Conservation (phyloP, 306 rosid genomes). For the Lablab purpureus region DNA sequence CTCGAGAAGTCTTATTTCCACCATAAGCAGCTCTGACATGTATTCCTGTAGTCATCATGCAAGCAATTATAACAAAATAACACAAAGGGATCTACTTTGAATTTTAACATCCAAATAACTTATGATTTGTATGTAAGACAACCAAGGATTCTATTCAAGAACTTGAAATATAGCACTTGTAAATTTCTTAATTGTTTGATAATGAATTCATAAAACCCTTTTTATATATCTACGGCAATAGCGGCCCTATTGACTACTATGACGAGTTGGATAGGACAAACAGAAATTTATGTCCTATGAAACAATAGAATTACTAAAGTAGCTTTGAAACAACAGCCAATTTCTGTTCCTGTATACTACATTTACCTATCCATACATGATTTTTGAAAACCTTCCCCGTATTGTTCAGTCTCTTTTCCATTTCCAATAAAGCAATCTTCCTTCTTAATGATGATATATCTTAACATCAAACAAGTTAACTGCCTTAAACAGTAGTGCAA, state of each 20-base stretch:
- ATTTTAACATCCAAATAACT: background rate
- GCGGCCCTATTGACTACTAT: no score
- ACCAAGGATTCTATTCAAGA: background rate
- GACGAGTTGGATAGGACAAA: background rate
- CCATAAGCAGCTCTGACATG: slow-evolving; percentile 45
- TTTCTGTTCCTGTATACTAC: background rate
- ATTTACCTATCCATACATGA: background rate
- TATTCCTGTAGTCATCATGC: slow-evolving; percentile 52
- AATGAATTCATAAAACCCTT: slow-evolving; percentile 10
- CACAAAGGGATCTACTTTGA: slow-evolving; percentile 4
- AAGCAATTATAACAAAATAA: slow-evolving; percentile 29
- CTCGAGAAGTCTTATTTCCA: slow-evolving; percentile 61
- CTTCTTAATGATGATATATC: background rate
- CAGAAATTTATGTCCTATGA: background rate
- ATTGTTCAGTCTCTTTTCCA: background rate
- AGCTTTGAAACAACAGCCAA: slow-evolving; percentile 9
- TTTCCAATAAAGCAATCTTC: background rate
- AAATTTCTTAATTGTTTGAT: background rate
- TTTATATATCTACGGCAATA: background rate
- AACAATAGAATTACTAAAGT: background rate
- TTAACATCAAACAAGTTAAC: background rate
- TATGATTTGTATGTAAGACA: background rate
- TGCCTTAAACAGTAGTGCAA: slow-evolving; percentile 25
- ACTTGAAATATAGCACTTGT: background rate
- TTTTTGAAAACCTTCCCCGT: background rate